Evolutionary conservation across 768 basidiomycete genomes (phyloP), one percentile per base, ranked within the genome.

Genomic region (Tylopilus rubrobrunneus): DNA sequence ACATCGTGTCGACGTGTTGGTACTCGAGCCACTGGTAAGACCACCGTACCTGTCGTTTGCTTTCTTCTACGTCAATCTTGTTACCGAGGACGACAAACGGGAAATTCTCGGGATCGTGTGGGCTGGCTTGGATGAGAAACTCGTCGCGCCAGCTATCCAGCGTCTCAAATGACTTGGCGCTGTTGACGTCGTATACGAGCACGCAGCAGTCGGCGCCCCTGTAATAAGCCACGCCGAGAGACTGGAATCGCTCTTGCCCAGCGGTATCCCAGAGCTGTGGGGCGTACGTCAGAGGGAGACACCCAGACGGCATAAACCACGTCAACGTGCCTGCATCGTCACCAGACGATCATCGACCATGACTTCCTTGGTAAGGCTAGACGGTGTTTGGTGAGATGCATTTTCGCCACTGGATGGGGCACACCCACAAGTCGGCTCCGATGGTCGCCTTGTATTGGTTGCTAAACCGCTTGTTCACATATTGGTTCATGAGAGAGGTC

Each of bases 401-500:
- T 11, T 37, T 25, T 12, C 45, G 36, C 51, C 49, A 53, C 56
- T 42, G 31, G 31, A 60, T 53, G 46, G 44, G 46, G 45, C 60
- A 80, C 8, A 34, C 90, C 56, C 74, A 92, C 91, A 95, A 95
- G 81, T 95, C 92, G 55, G 93, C 93, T 55, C 93, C 93, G 68
- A 96, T 96, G 57, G 97, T 98, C 17, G 97, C 97, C 77, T 98
- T 98, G 83, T 99, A 99, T 76, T 98, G 96, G 76, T 95, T 97
- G 72, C 90, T 93, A 74, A 98, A 99, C 57, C 97, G 89, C 74
- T 98, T 98, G 84, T 98, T 98, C 60, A 99, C 97, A 77, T 97
- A 98, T 76, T 99, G 97, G 78, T 98, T 98, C 97, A 99, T 99
- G 65, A 99, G 87, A 28, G 96, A 98, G 40, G 97, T 98, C 87